Evolutionary conservation across 129 eudicot genomes (phyloP).

Genomic region (Solidago caesia): DNA sequence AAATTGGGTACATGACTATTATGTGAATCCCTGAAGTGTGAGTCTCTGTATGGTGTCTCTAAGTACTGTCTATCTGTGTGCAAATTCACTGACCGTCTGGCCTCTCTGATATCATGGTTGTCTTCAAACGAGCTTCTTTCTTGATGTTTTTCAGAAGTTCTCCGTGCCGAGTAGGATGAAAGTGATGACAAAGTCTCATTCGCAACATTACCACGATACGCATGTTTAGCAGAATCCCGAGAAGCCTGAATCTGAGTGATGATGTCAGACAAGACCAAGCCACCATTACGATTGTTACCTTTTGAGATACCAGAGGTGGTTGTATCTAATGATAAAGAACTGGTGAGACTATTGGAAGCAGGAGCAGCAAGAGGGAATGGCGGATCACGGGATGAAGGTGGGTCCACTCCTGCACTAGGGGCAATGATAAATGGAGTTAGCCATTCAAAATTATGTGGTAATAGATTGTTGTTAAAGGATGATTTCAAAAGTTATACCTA

Average conservation of each 20-base stretch:
- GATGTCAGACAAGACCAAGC: conserved; percentile 67
- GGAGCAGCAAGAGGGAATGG: conserved; percentile 96
- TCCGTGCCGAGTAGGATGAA: conserved; percentile 60
- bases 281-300: conserved; percentile 68
- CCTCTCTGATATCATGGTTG: conserved; percentile 49
- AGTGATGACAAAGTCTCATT: conserved; percentile 57
- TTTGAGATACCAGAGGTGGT: conserved; percentile 47
- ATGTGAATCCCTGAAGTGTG: conserved; percentile 60
- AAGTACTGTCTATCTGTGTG: conserved; percentile 62
- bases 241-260: conserved; percentile 94
- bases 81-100: conserved; percentile 60
- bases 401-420: conserved; percentile 99
- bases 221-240: conserved; percentile 58
- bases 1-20: conserved; percentile 65
- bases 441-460: conserved; percentile 31
- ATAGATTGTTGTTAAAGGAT: too few species aligned
- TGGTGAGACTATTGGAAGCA: conserved; percentile 74
- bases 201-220: conserved; percentile 46
- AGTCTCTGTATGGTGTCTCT: conserved; percentile 64
- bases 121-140: conserved; percentile 65
- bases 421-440: conserved; percentile 41
- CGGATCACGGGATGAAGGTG: conserved; percentile 98
- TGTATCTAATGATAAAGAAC: conserved; percentile 56
- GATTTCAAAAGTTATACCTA: conserved; percentile 46
- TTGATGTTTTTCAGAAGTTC: conserved; percentile 64